Percentiles rank a stretch among this genome's conserved stretches.
Evolutionary conservation across 345 rosid genomes (phyloP).

Genomic region (Aquilaria sinensis): DNA sequence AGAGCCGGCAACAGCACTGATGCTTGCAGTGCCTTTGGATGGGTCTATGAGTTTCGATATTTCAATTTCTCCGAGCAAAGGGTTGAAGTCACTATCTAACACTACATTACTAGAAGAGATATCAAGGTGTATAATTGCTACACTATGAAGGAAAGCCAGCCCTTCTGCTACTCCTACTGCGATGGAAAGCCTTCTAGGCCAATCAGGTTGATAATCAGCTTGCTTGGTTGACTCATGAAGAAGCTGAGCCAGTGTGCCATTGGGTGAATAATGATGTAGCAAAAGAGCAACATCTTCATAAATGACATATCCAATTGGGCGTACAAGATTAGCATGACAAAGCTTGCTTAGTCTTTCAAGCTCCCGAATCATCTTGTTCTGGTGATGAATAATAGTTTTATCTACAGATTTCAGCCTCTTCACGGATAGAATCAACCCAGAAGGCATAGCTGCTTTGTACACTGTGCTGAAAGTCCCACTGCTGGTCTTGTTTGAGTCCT

Average conservation of each 20-base stretch:
- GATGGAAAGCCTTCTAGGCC: slow-evolving; percentile 81
- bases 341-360: slow-evolving; percentile 93
- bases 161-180: slow-evolving; percentile 94
- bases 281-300: slow-evolving; percentile 92
- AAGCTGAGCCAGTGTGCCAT: slow-evolving; percentile 76
- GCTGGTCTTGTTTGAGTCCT: slow-evolving; percentile 76
- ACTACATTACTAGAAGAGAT: slow-evolving; percentile 79
- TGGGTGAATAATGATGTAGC: slow-evolving; percentile 74
- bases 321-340: slow-evolving; percentile 79
- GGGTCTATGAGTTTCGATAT: slow-evolving; percentile 84
- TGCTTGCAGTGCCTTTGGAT: slow-evolving; percentile 74
- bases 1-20: slow-evolving; percentile 94
- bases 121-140: slow-evolving; percentile 87
- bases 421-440: slow-evolving; percentile 74
- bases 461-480: slow-evolving; percentile 86
- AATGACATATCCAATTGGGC: slow-evolving; percentile 80
- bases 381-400: slow-evolving; percentile 75
- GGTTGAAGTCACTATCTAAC: slow-evolving; percentile 65
- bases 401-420: slow-evolving; percentile 89
- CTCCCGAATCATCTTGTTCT: slow-evolving; percentile 92
- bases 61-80: slow-evolving; percentile 86
- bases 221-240: slow-evolving; percentile 69
- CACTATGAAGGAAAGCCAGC: slow-evolving; percentile 84
- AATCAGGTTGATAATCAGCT: slow-evolving; percentile 66
- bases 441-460: slow-evolving; percentile 93